Percentiles rank a stretch among this genome's conserved stretches.
Evolutionary conservation across 2,329 filamentous ascomycete genomes (phyloP).

Genomic region (Madurella fahalii): DNA sequence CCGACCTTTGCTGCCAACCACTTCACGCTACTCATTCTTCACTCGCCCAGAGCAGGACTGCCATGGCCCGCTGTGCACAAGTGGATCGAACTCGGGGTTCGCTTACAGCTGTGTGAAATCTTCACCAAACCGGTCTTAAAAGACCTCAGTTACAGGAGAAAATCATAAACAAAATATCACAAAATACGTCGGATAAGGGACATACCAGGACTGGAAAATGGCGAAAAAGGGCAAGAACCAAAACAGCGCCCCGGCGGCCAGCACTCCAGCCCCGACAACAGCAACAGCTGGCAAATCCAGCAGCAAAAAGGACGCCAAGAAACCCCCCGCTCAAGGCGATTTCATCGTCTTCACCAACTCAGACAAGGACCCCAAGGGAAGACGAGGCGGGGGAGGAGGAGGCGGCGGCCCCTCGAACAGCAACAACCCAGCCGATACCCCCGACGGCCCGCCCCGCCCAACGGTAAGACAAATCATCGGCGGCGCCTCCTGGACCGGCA

Average conservation of each 20-base stretch:
- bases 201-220: conserved; percentile 32
- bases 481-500: conserved; percentile 94
- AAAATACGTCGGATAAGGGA: neutral
- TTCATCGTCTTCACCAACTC: conserved; percentile 56
- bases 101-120: conserved; percentile 4
- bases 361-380: conserved; percentile 49
- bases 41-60: neutral
- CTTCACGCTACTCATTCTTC: neutral
- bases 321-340: conserved; percentile 42
- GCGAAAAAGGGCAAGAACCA: conserved; percentile 53
- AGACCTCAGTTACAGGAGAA: neutral
- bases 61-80: conserved; percentile 8
- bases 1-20: neutral
- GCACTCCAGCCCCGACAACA: conserved; percentile 25
- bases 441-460: conserved; percentile 50
- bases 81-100: neutral
- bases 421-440: conserved; percentile 15
- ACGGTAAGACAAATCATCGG: conserved; percentile 80
- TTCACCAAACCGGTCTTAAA: neutral
- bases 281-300: conserved; percentile 26
- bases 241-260: conserved; percentile 36
- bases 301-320: conserved; percentile 36
- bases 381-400: conserved; percentile 32
- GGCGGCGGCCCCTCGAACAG: conserved; percentile 17
- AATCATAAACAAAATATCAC: neutral